These are phyloP conservation scores for Dactylonectria macrodidyma DNA, from an alignment of 2,329 filamentous ascomycete genomes.

Conservation along the genomic window DNA sequence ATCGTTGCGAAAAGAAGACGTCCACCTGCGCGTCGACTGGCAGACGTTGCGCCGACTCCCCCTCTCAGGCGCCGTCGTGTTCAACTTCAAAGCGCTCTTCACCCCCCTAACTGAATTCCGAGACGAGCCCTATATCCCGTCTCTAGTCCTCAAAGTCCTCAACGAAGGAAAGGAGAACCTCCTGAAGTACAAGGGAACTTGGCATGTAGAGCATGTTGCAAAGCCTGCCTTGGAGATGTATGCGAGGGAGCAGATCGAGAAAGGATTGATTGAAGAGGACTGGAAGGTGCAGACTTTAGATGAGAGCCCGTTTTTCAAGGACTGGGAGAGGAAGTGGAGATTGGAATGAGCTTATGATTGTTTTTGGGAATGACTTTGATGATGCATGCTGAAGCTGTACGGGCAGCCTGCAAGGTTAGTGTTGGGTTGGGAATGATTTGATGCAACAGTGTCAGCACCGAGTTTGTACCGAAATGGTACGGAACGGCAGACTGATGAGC, in stretches of 20 bases:
- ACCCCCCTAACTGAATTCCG: constrained; percentile 79
- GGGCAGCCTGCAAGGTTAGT: neutral
- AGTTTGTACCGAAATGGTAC: too few species aligned
- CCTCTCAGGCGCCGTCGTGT: constrained; percentile 81
- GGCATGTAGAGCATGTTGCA: constrained; percentile 82
- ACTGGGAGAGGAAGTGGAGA: constrained; percentile 68
- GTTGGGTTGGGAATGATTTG: neutral
- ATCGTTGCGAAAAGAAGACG: constrained; percentile 69
- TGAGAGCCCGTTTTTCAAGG: constrained; percentile 82
- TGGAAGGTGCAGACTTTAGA: constrained; percentile 81
- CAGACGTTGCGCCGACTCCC: constrained; percentile 87
- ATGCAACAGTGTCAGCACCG: neutral
- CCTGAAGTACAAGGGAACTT: constrained; percentile 87
- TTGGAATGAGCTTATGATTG: constrained; percentile 5
- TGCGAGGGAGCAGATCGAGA: constrained; percentile 75
- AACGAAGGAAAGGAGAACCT: constrained; percentile 71
- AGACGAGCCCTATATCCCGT: constrained; percentile 81
- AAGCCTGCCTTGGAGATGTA: constrained; percentile 76
- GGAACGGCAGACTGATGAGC: too few species aligned
- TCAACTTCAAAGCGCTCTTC: constrained; percentile 92
- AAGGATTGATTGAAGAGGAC: constrained; percentile 69
- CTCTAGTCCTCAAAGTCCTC: constrained; percentile 77
- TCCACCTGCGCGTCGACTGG: constrained; percentile 86
- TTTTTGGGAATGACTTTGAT: neutral
- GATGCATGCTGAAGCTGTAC: constrained; percentile 1